phyloP scores from a whole-genome alignment of 2,329 filamentous ascomycete genomes.

The Ilyonectria sp. region DNA sequence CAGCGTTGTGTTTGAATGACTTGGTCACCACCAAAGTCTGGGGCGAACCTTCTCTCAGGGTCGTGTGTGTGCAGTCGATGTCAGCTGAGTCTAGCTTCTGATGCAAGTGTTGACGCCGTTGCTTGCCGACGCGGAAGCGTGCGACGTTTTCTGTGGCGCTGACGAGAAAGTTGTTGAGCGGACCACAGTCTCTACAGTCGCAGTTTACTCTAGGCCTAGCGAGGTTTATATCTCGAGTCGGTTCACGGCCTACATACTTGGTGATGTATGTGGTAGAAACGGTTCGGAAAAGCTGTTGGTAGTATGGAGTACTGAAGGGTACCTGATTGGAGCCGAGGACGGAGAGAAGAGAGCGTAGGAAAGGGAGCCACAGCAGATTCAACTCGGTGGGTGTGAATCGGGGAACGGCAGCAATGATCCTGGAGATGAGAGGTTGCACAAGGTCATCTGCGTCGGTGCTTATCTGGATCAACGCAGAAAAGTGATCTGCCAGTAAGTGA shows the following conservation, averaged over 20 bases:
- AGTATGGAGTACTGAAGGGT: conserved; percentile 32
- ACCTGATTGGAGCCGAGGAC: conserved; percentile 28
- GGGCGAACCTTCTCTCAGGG: conserved; percentile 19
- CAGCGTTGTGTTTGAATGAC: conserved; percentile 8
- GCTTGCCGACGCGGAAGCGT: conserved; percentile 34
- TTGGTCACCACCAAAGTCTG: conserved; percentile 48
- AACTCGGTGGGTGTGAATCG: conserved; percentile 38
- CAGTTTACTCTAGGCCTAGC: conserved; percentile 34
- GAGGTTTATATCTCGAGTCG: conserved; percentile 19
- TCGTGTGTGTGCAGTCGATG: conserved; percentile 44
- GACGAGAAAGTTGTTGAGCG: conserved; percentile 48
- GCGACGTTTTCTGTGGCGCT: conserved; percentile 9
- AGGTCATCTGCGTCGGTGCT: conserved; percentile 38
- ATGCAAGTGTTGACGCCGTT: conserved; percentile 43
- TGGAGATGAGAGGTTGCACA: conserved; percentile 36
- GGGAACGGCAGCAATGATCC: conserved; percentile 33
- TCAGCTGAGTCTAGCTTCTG: conserved; percentile 20
- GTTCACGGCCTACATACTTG: conserved; percentile 40
- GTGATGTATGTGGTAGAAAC: conserved; percentile 43
- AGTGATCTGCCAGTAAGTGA: conserved; percentile 28
- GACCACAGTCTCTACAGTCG: conserved; percentile 43
- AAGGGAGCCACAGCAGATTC: conserved; percentile 49
- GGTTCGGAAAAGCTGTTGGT: conserved; percentile 43
- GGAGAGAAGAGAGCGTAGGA: conserved; percentile 43
- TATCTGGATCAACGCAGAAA: conserved; percentile 21